Base-by-base conservation (phyloP, 257 asterid genomes). In the Anisodus tanguticus region DNA sequence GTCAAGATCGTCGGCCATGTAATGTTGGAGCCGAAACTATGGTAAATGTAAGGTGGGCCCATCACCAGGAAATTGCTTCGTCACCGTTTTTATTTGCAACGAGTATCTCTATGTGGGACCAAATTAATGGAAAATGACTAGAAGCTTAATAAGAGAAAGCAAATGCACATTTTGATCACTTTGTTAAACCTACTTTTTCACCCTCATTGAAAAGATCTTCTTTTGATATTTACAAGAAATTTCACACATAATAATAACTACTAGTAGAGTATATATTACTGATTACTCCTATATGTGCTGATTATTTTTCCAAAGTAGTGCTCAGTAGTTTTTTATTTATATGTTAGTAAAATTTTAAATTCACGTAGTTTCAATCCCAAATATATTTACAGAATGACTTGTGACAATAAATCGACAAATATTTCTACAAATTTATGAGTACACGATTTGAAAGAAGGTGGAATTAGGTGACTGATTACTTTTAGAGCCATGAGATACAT, bases 1-100 rank as follows among this genome's bases (percentile, higher is more conserved):
- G 87, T 86, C 89, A 80, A 86, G 15, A 62, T 35, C 39, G 76
- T 71, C 89, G 85, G 85, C 89, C 79, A 37, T 11, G 57, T 55
- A 31, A 26, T n/a, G 59, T 49, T 31, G 17, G 9, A 45, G 62
- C 67, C 35, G 60, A 83, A 54, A 54, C 37, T 58, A 58, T 58
- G 63, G 67, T 58, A 16, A 58, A 59, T n/a, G 9, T 41, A 0
- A 12, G 10, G 16, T 49, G 76, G 83, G 80, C 62, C 85, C 83
- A 17, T 12, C 0, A 13, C 10, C 22, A 7, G 31, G 58, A 45
- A 83, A n/a, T 45, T 51, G 77, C 72, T 41, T 10, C 1, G 47
- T 66, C 16, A 54, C 49, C 57, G 35, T 82, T 69, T 43, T 43
- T 12, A 71, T 10, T 9, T 71, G 15, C 22, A 43, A 53, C 12